Base-by-base conservation (phyloP, 352 stramenopile species). In the Globisporangium orthogonon region DNA sequence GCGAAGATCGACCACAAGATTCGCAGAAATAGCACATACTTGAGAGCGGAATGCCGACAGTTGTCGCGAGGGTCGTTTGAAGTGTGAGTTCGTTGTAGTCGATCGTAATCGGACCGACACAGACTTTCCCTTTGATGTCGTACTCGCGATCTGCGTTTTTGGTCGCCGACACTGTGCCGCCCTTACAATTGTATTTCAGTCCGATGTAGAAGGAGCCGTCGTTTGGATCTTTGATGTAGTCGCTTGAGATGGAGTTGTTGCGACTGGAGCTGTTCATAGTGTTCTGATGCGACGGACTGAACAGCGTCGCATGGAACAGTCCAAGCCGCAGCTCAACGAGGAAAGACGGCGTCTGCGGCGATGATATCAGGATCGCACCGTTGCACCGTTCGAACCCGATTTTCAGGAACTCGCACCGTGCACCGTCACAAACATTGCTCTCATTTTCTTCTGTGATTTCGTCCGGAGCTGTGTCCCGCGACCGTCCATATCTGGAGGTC, bases 181-280 rank as follows among this genome's bases (percentile, higher is more conserved):
- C 48, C 30, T 63, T 69, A 45, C 63, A 64, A 31, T 77, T 78
- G 61, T 89, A 90, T 50, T 78, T 87, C 40, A 90, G 47, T 4
- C 82, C 82, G 43, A 87, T 28, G 58, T 90, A 92, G 14, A 90
- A 62, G 49, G 85, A 92, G 10, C 82, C 79, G 51, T 92, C 80
- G 54, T 71, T 68, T 0, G 65, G 68, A 30, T 83, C 71, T 15
- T 69, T 71, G 35, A 90, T 92, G 63, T 87, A 87, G 45, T 86
- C 74, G 43, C 66, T 84, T 30, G 70, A 70, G 40, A 89, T 74
- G 57, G 66, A 74, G 41, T 82, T 88, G 58, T 69, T 72, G 15
- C 67, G 65, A 33, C 40, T 58, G 49, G 35, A 50, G 23, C 3
- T 29, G 35, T 56, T 41, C 28, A 47, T 53, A 11, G 41, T 48